A percentile compares a stretch with the other conserved stretches of the same genome.
These are phyloP conservation scores for Solanum virginianum DNA, from an alignment of 257 asterid genomes.

Conservation along the genomic window DNA sequence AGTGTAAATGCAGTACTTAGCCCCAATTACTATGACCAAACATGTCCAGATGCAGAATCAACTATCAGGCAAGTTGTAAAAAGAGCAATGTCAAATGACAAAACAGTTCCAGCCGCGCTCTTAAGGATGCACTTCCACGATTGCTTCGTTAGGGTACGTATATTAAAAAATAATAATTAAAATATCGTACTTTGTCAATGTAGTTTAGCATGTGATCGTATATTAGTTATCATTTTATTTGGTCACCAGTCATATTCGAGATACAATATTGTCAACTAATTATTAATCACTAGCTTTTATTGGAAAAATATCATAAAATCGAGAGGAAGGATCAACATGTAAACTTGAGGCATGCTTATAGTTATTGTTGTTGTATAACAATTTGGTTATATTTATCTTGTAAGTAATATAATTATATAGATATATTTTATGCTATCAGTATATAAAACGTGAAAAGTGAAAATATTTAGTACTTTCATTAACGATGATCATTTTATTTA, in stretches of 20 bases:
- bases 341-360: background rate
- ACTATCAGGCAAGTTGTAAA: slow-evolving; percentile 26
- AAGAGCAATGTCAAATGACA: slow-evolving; percentile 53
- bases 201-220: background rate
- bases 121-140: slow-evolving; percentile 88
- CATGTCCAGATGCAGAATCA: slow-evolving; percentile 58
- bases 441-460: background rate
- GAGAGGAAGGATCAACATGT: background rate
- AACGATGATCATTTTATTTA: background rate
- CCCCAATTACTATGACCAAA: slow-evolving; percentile 42
- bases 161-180: background rate
- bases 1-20: slow-evolving; percentile 26
- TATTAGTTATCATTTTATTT: background rate
- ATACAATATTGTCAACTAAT: background rate
- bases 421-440: background rate
- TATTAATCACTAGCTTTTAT: background rate
- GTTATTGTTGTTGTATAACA: background rate
- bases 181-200: too few relatives aligned
- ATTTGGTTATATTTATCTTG: background rate
- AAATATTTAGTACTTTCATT: background rate
- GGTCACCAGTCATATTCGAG: background rate
- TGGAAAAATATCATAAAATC: background rate
- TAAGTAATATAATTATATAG: background rate
- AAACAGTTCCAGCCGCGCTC: slow-evolving; percentile 70
- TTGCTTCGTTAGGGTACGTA: slow-evolving; percentile 62